Conservation (phyloP, 192 early-diverging fungal species). For the Ramicandelaber brevisporus region DNA sequence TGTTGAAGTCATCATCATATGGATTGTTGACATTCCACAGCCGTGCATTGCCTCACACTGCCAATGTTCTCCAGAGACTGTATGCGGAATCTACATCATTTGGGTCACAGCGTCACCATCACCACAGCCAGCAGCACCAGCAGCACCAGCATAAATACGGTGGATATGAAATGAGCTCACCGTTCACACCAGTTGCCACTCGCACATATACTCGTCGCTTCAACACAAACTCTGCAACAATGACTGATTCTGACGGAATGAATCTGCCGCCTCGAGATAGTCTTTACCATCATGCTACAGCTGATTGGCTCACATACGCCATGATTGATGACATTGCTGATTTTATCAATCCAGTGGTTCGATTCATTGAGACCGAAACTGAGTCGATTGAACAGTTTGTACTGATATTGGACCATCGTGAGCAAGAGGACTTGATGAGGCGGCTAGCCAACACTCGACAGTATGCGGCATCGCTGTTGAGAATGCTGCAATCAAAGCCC, state of each 20-base stretch:
- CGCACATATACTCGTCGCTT: slow-evolving; percentile 10
- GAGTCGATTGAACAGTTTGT: slow-evolving; percentile 91
- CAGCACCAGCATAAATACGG: slow-evolving; percentile 26
- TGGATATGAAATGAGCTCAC: slow-evolving; percentile 17
- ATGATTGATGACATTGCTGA: slow-evolving; percentile 89
- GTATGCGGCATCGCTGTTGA: slow-evolving; percentile 35
- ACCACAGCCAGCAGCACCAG: too few relatives aligned
- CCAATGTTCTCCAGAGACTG: slow-evolving; percentile 4
- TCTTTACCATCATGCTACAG: too few relatives aligned
- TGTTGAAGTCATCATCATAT: slow-evolving; percentile 22
- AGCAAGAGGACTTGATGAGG: slow-evolving; percentile 52
- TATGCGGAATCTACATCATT: slow-evolving; percentile 1
- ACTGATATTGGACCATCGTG: slow-evolving; percentile 71
- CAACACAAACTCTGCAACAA: too few relatives aligned
- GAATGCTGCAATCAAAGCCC: slow-evolving; percentile 38
- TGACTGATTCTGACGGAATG: too few relatives aligned
- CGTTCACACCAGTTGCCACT: slow-evolving; percentile 6
- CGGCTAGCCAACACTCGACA: slow-evolving; percentile 46
- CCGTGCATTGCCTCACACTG: slow-evolving; percentile 1
- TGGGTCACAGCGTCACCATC: not conserved
- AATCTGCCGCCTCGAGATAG: too few relatives aligned
- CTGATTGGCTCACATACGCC: slow-evolving; percentile 83
- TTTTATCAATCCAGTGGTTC: slow-evolving; percentile 62
- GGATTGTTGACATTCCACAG: slow-evolving; percentile 24
- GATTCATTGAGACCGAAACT: slow-evolving; percentile 77